These are phyloP conservation scores for Entomortierella lignicola DNA, from an alignment of 192 early-diverging fungal species.

Conservation along the genomic window DNA sequence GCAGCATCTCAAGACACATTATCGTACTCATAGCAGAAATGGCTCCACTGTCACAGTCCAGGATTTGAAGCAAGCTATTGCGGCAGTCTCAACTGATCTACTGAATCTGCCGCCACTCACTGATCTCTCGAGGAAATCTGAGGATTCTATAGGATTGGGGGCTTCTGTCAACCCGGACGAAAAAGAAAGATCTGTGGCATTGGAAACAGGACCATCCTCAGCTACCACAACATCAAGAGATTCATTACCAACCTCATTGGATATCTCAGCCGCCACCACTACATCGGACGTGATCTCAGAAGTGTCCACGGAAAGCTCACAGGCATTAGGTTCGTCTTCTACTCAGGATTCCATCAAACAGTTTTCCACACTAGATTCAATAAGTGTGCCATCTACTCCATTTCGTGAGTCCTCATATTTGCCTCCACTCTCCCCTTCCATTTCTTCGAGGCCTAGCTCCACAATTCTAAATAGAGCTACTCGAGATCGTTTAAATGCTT, in stretches of 20 bases:
- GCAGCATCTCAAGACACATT: constrained; percentile 52
- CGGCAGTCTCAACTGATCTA: constrained; percentile 35
- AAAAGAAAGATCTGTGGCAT: too few relatives aligned
- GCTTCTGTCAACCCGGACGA: too few relatives aligned
- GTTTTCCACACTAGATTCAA: constrained; percentile 13
- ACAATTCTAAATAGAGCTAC: constrained; percentile 21
- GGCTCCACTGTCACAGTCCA: constrained; percentile 52
- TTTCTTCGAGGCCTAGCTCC: constrained; percentile 29
- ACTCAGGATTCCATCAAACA: constrained; percentile 10
- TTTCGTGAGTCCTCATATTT: constrained; percentile 10
- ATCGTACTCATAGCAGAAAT: constrained; percentile 49
- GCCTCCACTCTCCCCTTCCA: constrained; percentile 18
- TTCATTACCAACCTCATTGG: too few relatives aligned
- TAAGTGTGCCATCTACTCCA: constrained; percentile 14
- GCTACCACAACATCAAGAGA: not conserved
- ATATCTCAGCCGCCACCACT: not conserved
- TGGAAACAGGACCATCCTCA: constrained; percentile 6
- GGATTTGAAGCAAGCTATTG: constrained; percentile 52
- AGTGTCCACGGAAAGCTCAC: not conserved
- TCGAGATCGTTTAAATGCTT: constrained; percentile 29
- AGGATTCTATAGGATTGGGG: constrained; percentile 1
- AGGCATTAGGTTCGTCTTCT: not conserved
- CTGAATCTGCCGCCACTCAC: constrained; percentile 25
- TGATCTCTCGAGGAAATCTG: not conserved
- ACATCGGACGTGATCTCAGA: not conserved